Evolutionary conservation across 2,329 filamentous ascomycete species (phyloP), one percentile per base, ranked within the genome.

Genomic region (Fusarium sambucinum): DNA sequence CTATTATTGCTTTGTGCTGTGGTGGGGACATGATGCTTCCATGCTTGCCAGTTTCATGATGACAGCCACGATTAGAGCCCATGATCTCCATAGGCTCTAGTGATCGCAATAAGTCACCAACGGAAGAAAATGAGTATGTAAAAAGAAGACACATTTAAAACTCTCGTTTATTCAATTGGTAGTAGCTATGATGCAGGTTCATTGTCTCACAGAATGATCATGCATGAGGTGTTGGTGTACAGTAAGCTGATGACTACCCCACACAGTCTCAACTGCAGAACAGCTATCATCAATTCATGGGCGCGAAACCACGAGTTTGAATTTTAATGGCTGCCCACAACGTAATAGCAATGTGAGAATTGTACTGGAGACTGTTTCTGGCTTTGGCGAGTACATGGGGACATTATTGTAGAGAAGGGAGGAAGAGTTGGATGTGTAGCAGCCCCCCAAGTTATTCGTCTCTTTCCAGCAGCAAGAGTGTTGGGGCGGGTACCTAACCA

Each of bases 301-400:
- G 23, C 29, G n/a, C 37, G 17, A 54, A 47, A 35, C 35, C 42
- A 64, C 55, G 50, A 53, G 66, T 73, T 73, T 73, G 71, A 73
- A 73, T 68, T 74, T 73, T 69, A 25, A 52, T 48, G 41, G 35
- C 58, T 56, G 52, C 32, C 55, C 56, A 57, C 59, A 13, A 19
- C n/a, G 37, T 27, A 46, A 59, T 48, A 40, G 48, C 23, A 21
- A 30, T 32, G 16, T 57, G 33, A 38, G 37, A 41, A 40, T 40
- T 17, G 11, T 40, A 51, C 16, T 23, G 14, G 21, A 4, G 29
- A 32, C 54, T 50, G 1, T 23, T 25, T 29, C 37, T 10, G 25
- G 16, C 30, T 27, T 45, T 21, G 29, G 25, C 19, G 55, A 54
- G 30, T 57, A 57, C 41, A 48, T 23, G n/a, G 51, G 16, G 37